These are phyloP conservation scores for Phaeomoniella chlamydospora DNA, from an alignment of 2,329 filamentous ascomycete species.

Conservation along the genomic window DNA sequence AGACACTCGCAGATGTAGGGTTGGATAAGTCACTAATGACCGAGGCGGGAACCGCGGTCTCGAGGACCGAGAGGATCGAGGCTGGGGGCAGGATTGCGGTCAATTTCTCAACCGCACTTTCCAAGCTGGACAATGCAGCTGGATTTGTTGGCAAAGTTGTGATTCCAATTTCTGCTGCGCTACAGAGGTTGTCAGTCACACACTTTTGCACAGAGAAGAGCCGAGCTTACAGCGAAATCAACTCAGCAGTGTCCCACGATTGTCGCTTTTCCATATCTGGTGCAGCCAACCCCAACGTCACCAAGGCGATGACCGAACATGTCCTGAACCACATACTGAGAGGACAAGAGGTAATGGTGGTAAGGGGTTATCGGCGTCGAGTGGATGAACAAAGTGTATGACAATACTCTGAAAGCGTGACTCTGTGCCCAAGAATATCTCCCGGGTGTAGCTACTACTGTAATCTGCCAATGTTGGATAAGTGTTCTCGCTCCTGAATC, in stretches of 20 bases:
- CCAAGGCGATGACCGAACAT: no score
- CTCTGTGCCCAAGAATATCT: no score
- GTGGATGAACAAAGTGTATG: no score
- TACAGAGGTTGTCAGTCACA: neutral
- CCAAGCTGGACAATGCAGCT: neutral
- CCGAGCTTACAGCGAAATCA: neutral
- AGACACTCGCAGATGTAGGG: slow-evolving; percentile 1
- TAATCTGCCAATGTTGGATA: no score
- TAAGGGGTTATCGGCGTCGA: no score
- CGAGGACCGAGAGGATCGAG: slow-evolving; percentile 15
- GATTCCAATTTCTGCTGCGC: slow-evolving; percentile 1
- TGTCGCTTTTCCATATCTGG: neutral
- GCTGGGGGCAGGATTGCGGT: slow-evolving; percentile 10
- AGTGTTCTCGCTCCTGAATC: no score
- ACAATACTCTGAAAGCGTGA: no score
- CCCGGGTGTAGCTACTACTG: no score
- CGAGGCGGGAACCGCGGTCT: slow-evolving; percentile 16
- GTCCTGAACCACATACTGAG: no score
- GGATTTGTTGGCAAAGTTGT: slow-evolving; percentile 1
- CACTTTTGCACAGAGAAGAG: neutral
- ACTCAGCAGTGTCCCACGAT: neutral
- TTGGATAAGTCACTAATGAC: slow-evolving; percentile 12
- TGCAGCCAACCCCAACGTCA: neutral
- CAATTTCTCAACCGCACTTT: neutral
- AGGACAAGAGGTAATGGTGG: no score